These are phyloP conservation scores for Coemansia sp. DNA, from an alignment of 192 early-diverging fungal species.

Conservation along the genomic window DNA sequence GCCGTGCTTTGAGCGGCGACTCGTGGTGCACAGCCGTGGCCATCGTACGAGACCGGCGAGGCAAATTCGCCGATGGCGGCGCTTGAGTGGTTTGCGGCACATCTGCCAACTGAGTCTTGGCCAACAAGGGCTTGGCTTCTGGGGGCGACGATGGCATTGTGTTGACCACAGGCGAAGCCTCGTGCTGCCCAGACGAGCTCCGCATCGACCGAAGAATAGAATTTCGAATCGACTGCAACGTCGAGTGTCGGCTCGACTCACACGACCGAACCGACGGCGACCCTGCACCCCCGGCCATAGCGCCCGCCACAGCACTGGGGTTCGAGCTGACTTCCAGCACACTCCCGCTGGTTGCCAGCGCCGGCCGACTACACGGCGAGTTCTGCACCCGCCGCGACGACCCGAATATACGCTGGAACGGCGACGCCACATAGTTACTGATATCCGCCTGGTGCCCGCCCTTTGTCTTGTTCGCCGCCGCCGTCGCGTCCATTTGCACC, in stretches of 20 bases:
- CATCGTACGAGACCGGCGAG: slow-evolving; percentile 4
- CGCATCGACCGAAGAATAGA: slow-evolving; percentile 13
- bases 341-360: slow-evolving; percentile 7
- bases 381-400: slow-evolving; percentile 5
- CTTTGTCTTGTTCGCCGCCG: slow-evolving; percentile 35
- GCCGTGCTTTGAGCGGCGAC: slow-evolving; percentile 16
- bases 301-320: background rate
- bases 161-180: background rate
- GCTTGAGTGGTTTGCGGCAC: background rate
- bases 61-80: background rate
- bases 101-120: background rate
- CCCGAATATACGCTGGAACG: slow-evolving; percentile 51
- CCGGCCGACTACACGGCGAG: background rate
- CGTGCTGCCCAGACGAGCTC: background rate
- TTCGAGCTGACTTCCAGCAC: slow-evolving; percentile 13
- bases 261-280: background rate
- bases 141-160: too few relatives aligned
- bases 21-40: slow-evolving; percentile 10
- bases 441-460: slow-evolving; percentile 23
- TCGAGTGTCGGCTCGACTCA: slow-evolving; percentile 9
- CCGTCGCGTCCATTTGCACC: slow-evolving; percentile 53
- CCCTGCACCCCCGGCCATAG: background rate
- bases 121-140: too few relatives aligned
- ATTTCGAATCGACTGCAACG: slow-evolving; percentile 24
- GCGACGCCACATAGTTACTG: slow-evolving; percentile 44